These are phyloP conservation scores for Globisporangium solare DNA, from an alignment of 352 stramenopile species.

Conservation along the genomic window DNA sequence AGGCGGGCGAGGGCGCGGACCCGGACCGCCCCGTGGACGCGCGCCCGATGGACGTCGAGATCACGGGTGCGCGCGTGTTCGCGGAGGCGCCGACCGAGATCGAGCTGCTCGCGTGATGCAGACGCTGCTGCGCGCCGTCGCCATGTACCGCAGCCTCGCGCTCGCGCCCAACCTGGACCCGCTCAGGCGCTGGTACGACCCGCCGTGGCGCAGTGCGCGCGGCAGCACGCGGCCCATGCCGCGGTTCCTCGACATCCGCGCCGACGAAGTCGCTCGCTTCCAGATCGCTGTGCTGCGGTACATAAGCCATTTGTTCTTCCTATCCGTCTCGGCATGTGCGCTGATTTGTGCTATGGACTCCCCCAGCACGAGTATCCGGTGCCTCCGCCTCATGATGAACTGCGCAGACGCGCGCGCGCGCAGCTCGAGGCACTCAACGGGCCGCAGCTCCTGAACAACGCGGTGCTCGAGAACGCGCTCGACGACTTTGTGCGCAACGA, in stretches of 20 bases:
- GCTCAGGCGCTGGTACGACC: conserved; percentile 48
- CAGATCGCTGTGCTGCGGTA: conserved; percentile 47
- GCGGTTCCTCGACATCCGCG: conserved; percentile 35
- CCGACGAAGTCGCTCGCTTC: conserved; percentile 46
- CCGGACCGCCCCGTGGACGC: conserved; percentile 46
- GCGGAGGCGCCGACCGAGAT: conserved; percentile 69
- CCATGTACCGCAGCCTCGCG: conserved; percentile 30
- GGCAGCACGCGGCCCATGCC: conserved; percentile 32
- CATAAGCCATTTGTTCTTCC: neutral
- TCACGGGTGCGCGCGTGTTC: conserved; percentile 49
- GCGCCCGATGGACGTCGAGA: conserved; percentile 42
- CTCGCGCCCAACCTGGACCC: conserved; percentile 55
- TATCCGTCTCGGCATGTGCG: neutral
- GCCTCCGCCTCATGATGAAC: conserved; percentile 58
- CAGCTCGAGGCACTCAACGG: conserved; percentile 35
- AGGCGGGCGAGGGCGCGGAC: conserved; percentile 58
- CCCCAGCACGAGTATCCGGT: conserved; percentile 46
- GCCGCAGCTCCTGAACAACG: conserved; percentile 44
- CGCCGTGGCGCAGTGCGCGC: conserved; percentile 32
- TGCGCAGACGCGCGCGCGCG: conserved; percentile 40
- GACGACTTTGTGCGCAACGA: conserved; percentile 74
- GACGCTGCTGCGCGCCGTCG: conserved; percentile 40
- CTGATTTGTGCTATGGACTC: neutral
- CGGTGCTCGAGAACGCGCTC: conserved; percentile 51
- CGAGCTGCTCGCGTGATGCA: conserved; percentile 55